A percentile compares a stretch with the other conserved stretches of the same genome.
Evolutionary conservation across 805 yeast species (phyloP).

Genomic region (Nematodospora valgi): DNA sequence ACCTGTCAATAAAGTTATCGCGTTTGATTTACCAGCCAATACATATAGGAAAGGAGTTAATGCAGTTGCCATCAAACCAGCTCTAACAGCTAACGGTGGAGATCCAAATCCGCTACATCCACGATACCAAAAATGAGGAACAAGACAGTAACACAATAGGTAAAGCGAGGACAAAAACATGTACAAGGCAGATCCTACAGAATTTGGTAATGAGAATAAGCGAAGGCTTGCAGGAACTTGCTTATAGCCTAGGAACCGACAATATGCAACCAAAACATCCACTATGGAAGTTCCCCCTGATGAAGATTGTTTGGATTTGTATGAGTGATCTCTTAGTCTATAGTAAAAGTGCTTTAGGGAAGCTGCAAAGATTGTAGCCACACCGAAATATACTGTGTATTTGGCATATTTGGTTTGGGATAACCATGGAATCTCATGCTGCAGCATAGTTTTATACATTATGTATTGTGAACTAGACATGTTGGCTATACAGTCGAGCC

Average conservation of each 20-base stretch:
- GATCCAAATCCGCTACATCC: conserved; percentile 54
- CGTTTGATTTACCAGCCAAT: conserved; percentile 51
- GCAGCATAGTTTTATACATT: conserved; percentile 21
- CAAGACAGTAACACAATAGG: conserved; percentile 33
- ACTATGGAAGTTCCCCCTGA: conserved; percentile 18
- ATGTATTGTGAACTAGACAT: conserved; percentile 19
- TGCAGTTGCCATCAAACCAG: conserved; percentile 50
- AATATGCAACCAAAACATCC: conserved; percentile 30
- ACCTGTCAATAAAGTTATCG: conserved; percentile 49
- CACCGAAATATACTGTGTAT: conserved; percentile 38
- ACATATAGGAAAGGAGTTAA: conserved; percentile 49
- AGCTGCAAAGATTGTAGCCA: conserved; percentile 31
- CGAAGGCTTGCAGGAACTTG: conserved; percentile 24
- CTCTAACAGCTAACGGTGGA: conserved; percentile 54
- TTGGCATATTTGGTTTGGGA: conserved; percentile 30
- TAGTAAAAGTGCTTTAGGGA: conserved; percentile 32
- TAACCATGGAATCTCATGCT: conserved; percentile 26
- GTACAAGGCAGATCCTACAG: conserved; percentile 35
- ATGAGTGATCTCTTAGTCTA: conserved; percentile 19
- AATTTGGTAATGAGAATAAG: conserved; percentile 29
- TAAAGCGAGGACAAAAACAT: conserved; percentile 32
- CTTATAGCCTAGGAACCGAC: conserved; percentile 31
- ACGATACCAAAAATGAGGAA: conserved; percentile 50
- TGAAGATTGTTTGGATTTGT: conserved; percentile 10
- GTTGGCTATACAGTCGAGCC: conserved; percentile 39